Evolutionary conservation across 805 yeast species (phyloP).

Genomic region (Candida nonsorbophila): DNA sequence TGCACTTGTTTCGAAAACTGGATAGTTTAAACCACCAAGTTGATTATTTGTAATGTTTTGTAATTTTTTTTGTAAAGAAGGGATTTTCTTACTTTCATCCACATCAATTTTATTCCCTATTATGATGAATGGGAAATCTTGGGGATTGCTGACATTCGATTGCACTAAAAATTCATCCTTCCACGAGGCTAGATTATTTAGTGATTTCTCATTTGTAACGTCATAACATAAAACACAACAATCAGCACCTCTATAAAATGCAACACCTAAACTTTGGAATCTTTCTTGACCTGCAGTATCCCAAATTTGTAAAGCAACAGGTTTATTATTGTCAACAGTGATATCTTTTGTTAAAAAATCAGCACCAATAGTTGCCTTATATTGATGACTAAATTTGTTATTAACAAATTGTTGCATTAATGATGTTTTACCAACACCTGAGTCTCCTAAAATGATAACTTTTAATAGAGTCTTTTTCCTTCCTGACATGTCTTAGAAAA

Average conservation of each 20-base stretch:
- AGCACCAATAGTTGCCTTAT: conserved; percentile 97
- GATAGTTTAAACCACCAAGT: conserved; percentile 61
- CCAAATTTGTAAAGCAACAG: conserved; percentile 86
- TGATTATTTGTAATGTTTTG: conserved; percentile 39
- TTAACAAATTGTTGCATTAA: conserved; percentile 96
- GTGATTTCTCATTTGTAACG: conserved; percentile 90
- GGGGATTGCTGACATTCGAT: conserved; percentile 90
- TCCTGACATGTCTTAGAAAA: conserved; percentile 36
- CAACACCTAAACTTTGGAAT: conserved; percentile 94
- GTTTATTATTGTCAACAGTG: conserved; percentile 69
- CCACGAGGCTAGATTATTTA: conserved; percentile 87
- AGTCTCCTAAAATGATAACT: conserved; percentile 92
- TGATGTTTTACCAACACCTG: conserved; percentile 97
- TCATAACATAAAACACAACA: conserved; percentile 96
- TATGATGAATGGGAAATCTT: conserved; percentile 91
- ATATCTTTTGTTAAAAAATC: conserved; percentile 93
- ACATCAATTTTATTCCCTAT: conserved; percentile 94
- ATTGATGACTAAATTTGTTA: conserved; percentile 90
- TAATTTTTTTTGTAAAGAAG: conserved; percentile 49
- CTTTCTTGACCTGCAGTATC: conserved; percentile 99
- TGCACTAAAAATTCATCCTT: conserved; percentile 93
- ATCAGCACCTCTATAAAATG: conserved; percentile 96
- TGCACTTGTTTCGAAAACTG: conserved; percentile 96
- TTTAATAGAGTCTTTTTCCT: conserved; percentile 74
- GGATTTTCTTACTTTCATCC: conserved; percentile 82